Base-by-base conservation (phyloP, 1,139 yeast species). In the Suhomyces coccinellae region DNA sequence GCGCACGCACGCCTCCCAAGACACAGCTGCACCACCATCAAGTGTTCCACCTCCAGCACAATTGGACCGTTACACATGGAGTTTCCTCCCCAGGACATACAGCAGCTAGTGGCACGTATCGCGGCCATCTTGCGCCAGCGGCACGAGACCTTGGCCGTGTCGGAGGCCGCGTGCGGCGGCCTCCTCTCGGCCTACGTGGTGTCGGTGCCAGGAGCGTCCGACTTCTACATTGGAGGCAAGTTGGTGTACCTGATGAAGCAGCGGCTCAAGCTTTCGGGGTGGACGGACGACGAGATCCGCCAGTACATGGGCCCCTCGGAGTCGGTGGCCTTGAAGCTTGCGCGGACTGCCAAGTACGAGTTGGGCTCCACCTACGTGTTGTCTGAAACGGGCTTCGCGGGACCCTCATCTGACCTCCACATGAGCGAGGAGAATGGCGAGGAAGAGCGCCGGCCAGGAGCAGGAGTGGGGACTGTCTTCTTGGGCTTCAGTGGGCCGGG, bases 161-260 rank as follows among this genome's bases (percentile, higher is more conserved):
- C 91, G 4, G 96, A 88, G 59, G 90, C 95, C 9, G 95, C 96
- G 0, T 88, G 96, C 63, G 96, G 96, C 9, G 96, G 96, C 0
- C 73, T 88, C 26, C 69, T 88, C 9, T 84, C 95, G 6, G 87
- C 96, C 0, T 87, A 86, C 57, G 62, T 88, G 33, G 89, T 88
- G 8, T 78, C 93, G 0, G 82, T 86, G 3, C 91, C 95, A 0
- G 96, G 96, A 3, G 96, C 96, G 0, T 85, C 93, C 11, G 70
- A 77, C 48, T 88, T 86, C 65, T 88, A 85, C 57, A 87, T 85
- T 51, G 96, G 96, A 15, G 91, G 96, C 0, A 83, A 91, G 27
- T 66, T 88, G 45, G 85, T 89, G 3, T 88, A 88, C 62, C 83
- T 93, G 46, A 69, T 88, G 52, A 81, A 81, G 54, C 88, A 90